Percentiles rank a stretch among this genome's conserved stretches.
phyloP scores from a whole-genome alignment of 2,329 filamentous ascomycete genomes.

The Nectriaceae sp. region DNA sequence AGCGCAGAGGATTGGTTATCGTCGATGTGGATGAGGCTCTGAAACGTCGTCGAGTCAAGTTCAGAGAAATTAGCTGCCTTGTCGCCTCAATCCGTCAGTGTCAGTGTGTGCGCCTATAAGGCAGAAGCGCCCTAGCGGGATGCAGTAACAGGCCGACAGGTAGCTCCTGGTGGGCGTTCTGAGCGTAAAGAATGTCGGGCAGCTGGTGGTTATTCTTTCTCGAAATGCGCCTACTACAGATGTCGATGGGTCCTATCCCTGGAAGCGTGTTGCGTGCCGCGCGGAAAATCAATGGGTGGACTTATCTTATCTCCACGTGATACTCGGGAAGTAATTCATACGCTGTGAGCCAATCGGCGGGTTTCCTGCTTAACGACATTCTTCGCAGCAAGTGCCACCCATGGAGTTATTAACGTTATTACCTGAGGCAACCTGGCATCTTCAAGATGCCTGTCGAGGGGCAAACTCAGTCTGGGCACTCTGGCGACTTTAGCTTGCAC shows the following conservation, averaged over 20 bases:
- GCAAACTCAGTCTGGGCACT: no score
- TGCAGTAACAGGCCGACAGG: not conserved
- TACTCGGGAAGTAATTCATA: not conserved
- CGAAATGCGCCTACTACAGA: not conserved
- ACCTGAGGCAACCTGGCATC: no score
- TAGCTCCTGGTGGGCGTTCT: not conserved
- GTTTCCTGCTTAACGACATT: constrained; percentile 16
- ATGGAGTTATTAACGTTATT: no score
- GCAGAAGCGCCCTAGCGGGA: no score
- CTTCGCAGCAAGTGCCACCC: no score
- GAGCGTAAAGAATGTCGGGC: not conserved
- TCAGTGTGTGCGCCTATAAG: no score
- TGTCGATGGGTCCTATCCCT: constrained; percentile 9
- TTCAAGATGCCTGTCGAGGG: not conserved
- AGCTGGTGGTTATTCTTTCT: not conserved
- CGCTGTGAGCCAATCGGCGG: constrained; percentile 28
- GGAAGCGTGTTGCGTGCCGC: constrained; percentile 18
- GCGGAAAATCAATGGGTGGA: constrained; percentile 14
- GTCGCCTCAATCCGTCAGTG: no score
- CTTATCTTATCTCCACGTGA: constrained; percentile 22
- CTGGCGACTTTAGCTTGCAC: no score
- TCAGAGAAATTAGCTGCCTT: no score
- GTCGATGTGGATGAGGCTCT: not conserved
- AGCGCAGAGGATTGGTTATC: not conserved
- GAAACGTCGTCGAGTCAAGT: not conserved